Evolutionary conservation across 345 rosid species (phyloP).

Genomic region (Brassica napus): DNA sequence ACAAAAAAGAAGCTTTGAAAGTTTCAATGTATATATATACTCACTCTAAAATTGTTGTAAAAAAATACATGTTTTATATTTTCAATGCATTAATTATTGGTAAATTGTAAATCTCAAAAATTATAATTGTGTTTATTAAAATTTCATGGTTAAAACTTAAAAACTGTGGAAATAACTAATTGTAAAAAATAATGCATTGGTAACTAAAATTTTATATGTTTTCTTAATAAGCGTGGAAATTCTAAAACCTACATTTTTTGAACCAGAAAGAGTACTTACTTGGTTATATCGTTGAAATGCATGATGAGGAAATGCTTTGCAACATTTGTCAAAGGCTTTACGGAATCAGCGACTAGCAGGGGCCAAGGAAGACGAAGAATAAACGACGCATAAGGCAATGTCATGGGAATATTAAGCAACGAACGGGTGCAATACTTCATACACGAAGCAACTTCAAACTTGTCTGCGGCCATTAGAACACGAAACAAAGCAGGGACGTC

Average conservation of each 20-base stretch:
- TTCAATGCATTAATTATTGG: no score
- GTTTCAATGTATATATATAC: not conserved
- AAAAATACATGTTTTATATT: no score
- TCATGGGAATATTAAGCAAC: constrained; percentile 68
- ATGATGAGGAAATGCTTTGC: constrained; percentile 67
- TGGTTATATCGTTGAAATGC: constrained; percentile 59
- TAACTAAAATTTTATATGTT: no score
- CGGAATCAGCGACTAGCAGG: constrained; percentile 66
- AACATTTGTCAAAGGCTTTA: constrained; percentile 70
- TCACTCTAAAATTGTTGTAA: no score
- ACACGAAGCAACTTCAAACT: constrained; percentile 83
- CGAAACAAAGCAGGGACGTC: constrained; percentile 60
- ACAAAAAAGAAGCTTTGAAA: not conserved
- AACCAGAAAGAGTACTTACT: constrained; percentile 38
- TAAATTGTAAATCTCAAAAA: no score
- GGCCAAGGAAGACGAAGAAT: constrained; percentile 76
- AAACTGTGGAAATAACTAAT: no score
- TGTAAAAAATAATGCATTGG: no score
- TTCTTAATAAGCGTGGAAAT: no score
- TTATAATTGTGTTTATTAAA: no score
- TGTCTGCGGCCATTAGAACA: constrained; percentile 77
- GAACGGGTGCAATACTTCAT: constrained; percentile 74
- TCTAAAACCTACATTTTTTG: no score
- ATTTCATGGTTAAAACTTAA: no score
- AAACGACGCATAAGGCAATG: constrained; percentile 72